These are phyloP conservation scores for Hypoxylon sp. DNA, from an alignment of 2,329 filamentous ascomycete genomes.

Conservation along the genomic window DNA sequence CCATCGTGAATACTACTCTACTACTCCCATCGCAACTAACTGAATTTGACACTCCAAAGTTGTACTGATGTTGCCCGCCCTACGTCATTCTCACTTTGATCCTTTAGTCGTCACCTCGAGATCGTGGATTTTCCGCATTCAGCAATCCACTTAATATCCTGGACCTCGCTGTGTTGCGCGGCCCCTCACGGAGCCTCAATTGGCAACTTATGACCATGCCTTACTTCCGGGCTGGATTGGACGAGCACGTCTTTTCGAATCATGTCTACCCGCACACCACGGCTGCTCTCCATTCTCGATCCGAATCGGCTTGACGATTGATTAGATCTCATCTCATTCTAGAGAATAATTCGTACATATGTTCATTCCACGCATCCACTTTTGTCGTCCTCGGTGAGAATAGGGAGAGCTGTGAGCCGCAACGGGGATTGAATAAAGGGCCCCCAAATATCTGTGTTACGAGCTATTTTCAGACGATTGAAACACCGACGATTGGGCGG, in stretches of 20 bases:
- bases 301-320: slow-evolving; percentile 6
- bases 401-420: not conserved
- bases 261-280: not conserved
- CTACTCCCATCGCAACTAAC: slow-evolving; percentile 4
- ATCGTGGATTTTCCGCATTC: slow-evolving; percentile 15
- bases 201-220: not conserved
- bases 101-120: not conserved
- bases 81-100: slow-evolving; percentile 8
- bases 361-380: not conserved
- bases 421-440: slow-evolving; percentile 6
- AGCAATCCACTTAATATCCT: slow-evolving; percentile 8
- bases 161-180: slow-evolving; percentile 11
- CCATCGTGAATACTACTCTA: slow-evolving; percentile 10
- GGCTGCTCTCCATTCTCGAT: not conserved
- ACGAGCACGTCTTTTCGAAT: not conserved
- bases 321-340: slow-evolving; percentile 2
- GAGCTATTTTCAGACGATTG: slow-evolving; percentile 30
- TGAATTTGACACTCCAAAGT: slow-evolving; percentile 3
- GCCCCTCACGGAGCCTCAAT: slow-evolving; percentile 26
- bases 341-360: not conserved
- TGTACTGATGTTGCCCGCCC: not conserved
- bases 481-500: slow-evolving; percentile 32
- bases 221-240: not conserved
- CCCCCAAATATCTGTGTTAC: slow-evolving; percentile 8
- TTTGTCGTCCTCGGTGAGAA: not conserved